Conservation (phyloP, 306 rosid species). For the Hippophae gyantsensis region DNA sequence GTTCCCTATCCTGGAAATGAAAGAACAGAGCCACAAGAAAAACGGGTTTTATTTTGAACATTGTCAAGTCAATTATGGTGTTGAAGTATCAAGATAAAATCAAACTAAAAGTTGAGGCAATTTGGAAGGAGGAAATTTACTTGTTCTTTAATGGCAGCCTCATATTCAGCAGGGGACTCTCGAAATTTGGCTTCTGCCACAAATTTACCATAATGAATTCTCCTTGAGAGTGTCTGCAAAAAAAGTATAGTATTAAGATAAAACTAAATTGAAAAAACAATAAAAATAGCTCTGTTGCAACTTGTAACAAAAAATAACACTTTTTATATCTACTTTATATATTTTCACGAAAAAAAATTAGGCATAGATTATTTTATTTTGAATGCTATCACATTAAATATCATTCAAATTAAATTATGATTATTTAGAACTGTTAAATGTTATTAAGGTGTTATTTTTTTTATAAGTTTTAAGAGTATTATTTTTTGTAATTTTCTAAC, state of each 20-base stretch:
- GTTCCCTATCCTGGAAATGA: slow-evolving; percentile 24
- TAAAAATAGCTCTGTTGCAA: too few species aligned
- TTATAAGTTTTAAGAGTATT: too few species aligned
- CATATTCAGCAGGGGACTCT: slow-evolving; percentile 24
- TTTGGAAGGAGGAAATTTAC: slow-evolving; percentile 12
- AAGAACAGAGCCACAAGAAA: slow-evolving; percentile 8
- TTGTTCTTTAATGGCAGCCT: slow-evolving; percentile 33
- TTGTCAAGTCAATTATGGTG: slow-evolving; percentile 7
- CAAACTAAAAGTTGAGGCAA: not conserved
- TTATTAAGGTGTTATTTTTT: too few species aligned
- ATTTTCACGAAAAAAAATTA: too few species aligned
- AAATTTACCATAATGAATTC: slow-evolving; percentile 61
- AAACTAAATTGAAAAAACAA: too few species aligned
- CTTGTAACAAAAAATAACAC: too few species aligned
- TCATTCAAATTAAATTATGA: too few species aligned
- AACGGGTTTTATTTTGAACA: not conserved
- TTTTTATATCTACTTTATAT: too few species aligned
- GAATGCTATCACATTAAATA: too few species aligned
- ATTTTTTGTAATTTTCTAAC: too few species aligned
- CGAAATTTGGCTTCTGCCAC: slow-evolving; percentile 54
- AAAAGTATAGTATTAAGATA: not conserved
- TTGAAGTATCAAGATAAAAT: not conserved
- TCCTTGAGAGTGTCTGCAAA: slow-evolving; percentile 43
- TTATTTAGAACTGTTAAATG: accelerated
- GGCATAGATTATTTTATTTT: too few species aligned